phyloP scores from a whole-genome alignment of 331 rosid genomes.

The Prunus yedoensis region DNA sequence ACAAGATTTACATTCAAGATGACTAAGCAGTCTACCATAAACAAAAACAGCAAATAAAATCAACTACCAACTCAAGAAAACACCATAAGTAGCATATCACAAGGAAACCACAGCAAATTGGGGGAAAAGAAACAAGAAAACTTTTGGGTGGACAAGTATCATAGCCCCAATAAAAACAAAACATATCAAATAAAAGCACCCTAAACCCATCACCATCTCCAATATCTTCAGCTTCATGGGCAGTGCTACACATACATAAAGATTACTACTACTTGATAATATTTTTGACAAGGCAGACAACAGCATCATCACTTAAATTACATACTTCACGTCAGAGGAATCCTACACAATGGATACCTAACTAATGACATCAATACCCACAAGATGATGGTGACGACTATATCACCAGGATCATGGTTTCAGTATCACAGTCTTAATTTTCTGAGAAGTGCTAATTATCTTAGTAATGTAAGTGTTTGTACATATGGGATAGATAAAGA shows the following conservation, averaged over 20 bases:
- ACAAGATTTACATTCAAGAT: background rate
- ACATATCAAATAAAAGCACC: background rate
- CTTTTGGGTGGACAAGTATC: background rate
- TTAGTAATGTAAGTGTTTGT: background rate
- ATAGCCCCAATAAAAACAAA: background rate
- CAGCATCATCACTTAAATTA: background rate
- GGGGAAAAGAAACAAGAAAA: background rate
- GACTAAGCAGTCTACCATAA: background rate
- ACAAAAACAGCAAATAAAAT: background rate
- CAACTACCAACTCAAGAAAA: background rate
- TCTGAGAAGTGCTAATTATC: background rate
- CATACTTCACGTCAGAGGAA: background rate
- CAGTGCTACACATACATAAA: background rate
- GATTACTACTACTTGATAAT: too few species aligned
- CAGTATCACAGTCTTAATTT: background rate
- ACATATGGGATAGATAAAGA: background rate
- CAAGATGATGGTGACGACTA: background rate
- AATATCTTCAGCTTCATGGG: background rate
- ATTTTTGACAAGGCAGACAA: background rate
- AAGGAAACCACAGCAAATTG: background rate
- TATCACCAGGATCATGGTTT: background rate
- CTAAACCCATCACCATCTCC: background rate
- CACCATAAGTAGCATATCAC: background rate
- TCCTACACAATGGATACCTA: background rate
- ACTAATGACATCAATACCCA: background rate